A percentile compares a stretch with the other conserved stretches of the same genome.
Conservation (phyloP, 768 basidiomycete species). For the Chalciporus sphaerocephalus region DNA sequence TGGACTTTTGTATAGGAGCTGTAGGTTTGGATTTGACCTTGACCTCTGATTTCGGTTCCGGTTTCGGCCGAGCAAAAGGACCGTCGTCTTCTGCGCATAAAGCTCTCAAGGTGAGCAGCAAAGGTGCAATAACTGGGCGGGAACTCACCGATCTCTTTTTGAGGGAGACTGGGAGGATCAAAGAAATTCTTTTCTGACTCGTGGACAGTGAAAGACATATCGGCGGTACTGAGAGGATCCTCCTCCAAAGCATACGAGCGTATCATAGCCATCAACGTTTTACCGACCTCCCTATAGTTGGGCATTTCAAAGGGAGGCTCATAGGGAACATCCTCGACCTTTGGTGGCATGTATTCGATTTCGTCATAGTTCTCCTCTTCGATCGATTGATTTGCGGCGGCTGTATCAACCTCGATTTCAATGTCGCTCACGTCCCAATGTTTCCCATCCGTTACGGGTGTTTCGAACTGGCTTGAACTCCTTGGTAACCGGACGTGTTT, state of each 20-base stretch:
- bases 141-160: slow-evolving; percentile 24
- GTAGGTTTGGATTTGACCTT: slow-evolving; percentile 14
- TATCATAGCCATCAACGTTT: slow-evolving; percentile 33
- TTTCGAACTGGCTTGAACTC: slow-evolving; percentile 54
- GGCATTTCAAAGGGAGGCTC: slow-evolving; percentile 49
- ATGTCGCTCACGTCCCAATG: slow-evolving; percentile 76
- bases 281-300: slow-evolving; percentile 42
- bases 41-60: background rate
- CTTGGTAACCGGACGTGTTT: slow-evolving; percentile 57
- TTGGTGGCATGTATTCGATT: slow-evolving; percentile 55
- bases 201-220: slow-evolving; percentile 19
- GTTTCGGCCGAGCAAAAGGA: slow-evolving; percentile 22
- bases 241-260: slow-evolving; percentile 36
- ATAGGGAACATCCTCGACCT: slow-evolving; percentile 40
- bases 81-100: slow-evolving; percentile 24
- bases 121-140: background rate
- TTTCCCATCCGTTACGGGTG: slow-evolving; percentile 60
- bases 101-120: background rate
- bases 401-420: slow-evolving; percentile 32
- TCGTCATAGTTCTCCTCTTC: slow-evolving; percentile 40
- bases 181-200: slow-evolving; percentile 23
- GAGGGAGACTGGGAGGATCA: slow-evolving; percentile 11
- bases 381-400: slow-evolving; percentile 20
- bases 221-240: slow-evolving; percentile 10
- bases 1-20: background rate